Conservation (phyloP, 73 alveolate genomes). For the Paramecium sonneborni region DNA sequence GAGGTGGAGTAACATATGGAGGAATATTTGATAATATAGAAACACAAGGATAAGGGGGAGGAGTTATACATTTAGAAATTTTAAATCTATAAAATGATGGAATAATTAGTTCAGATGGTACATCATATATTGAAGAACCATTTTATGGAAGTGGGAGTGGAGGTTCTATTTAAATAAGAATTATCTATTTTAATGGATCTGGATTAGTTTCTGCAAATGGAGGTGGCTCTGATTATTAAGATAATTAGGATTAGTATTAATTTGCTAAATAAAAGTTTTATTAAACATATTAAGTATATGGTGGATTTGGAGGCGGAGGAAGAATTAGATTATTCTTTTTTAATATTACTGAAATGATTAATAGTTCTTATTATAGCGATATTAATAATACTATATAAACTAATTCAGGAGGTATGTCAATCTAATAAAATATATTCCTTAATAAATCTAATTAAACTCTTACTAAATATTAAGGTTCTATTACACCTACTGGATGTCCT, state of each 20-base stretch:
- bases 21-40: not conserved
- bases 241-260: not conserved
- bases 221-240: not conserved
- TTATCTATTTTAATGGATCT: not conserved
- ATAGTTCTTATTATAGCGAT: not conserved
- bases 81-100: not conserved
- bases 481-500: not conserved
- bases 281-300: not conserved
- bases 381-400: not conserved
- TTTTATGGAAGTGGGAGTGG: slow-evolving; percentile 2
- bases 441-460: not conserved
- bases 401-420: not conserved
- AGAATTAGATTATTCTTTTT: not conserved
- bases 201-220: not conserved
- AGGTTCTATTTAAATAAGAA: not conserved
- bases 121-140: not conserved
- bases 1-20: not conserved
- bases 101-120: not conserved
- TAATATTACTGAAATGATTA: not conserved
- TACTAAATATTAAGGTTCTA: not conserved
- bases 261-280: not conserved
- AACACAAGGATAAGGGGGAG: not conserved
- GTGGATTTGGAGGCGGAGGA: not conserved
- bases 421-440: not conserved
- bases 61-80: slow-evolving; percentile 1